Percentiles rank a stretch among this genome's conserved stretches.
phyloP scores from a whole-genome alignment of 768 basidiomycete genomes.

The Postia placenta region DNA sequence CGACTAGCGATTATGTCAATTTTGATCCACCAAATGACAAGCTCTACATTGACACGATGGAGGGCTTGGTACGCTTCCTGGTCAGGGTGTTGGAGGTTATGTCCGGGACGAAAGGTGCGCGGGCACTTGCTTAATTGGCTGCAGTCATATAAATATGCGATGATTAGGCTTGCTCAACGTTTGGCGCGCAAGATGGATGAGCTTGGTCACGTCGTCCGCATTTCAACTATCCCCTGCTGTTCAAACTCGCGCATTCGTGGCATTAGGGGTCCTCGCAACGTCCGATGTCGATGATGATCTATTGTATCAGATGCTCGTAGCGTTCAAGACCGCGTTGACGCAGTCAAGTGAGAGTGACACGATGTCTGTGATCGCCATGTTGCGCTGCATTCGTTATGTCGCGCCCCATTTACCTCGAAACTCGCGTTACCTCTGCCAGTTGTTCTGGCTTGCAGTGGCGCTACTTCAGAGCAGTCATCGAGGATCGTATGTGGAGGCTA shows the following conservation, averaged over 20 bases:
- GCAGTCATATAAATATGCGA: neutral
- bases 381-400: conserved; percentile 76
- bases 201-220: conserved; percentile 78
- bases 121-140: neutral
- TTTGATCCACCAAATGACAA: conserved; percentile 49
- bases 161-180: conserved; percentile 66
- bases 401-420: conserved; percentile 62
- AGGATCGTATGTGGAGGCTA: conserved; percentile 63
- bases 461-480: conserved; percentile 75
- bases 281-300: conserved; percentile 90
- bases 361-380: conserved; percentile 76
- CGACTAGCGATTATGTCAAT: conserved; percentile 63
- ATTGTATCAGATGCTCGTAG: conserved; percentile 88
- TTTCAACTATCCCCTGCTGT: conserved; percentile 86
- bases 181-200: conserved; percentile 94
- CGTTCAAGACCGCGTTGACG: conserved; percentile 66
- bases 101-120: conserved; percentile 61
- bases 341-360: conserved; percentile 68
- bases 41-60: conserved; percentile 57
- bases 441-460: conserved; percentile 88
- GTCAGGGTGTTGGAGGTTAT: conserved; percentile 57
- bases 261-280: conserved; percentile 74
- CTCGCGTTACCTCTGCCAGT: conserved; percentile 64
- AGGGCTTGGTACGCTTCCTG: conserved; percentile 59
- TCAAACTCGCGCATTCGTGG: conserved; percentile 84